Evolutionary conservation across 108 stramenopile species (phyloP).

Genomic region (Cyclotella baltica): DNA sequence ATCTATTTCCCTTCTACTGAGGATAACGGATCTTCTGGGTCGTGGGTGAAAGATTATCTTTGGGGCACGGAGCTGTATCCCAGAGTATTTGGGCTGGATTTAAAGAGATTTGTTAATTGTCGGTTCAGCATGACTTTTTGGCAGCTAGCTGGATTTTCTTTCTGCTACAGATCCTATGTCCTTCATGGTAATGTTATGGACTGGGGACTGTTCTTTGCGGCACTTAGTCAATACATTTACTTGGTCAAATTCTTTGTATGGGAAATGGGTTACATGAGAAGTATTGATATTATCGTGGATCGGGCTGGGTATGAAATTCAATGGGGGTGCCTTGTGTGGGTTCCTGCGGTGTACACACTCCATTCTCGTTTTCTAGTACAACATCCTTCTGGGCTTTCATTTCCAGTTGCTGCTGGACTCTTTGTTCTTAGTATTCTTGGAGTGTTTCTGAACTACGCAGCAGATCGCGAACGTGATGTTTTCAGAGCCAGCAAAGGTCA

Average conservation of each 20-base stretch:
- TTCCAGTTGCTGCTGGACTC: conserved; percentile 59
- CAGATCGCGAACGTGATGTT: conserved; percentile 95
- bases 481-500: conserved; percentile 89
- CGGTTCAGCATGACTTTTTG: conserved; percentile 99
- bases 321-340: conserved; percentile 99
- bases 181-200: conserved; percentile 50
- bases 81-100: conserved; percentile 91
- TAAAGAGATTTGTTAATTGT: conserved; percentile 99
- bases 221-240: conserved; percentile 79
- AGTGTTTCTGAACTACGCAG: conserved; percentile 94
- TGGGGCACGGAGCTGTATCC: conserved; percentile 99
- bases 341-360: conserved; percentile 95
- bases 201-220: conserved; percentile 57
- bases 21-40: conserved; percentile 91
- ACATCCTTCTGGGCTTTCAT: conserved; percentile 81
- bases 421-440: conserved; percentile 74
- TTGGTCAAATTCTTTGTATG: conserved; percentile 98
- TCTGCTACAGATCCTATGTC: conserved; percentile 60
- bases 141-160: conserved; percentile 82
- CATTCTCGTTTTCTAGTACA: conserved; percentile 87
- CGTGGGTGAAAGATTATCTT: conserved; percentile 92
- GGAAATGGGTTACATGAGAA: conserved; percentile 99
- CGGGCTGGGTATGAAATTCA: conserved; percentile 95
- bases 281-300: conserved; percentile 94
- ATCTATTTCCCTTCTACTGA: conserved; percentile 78